Percentiles rank a stretch among this genome's conserved stretches.
Evolutionary conservation across 345 rosid species (phyloP).

Genomic region (Combretum micranthum): DNA sequence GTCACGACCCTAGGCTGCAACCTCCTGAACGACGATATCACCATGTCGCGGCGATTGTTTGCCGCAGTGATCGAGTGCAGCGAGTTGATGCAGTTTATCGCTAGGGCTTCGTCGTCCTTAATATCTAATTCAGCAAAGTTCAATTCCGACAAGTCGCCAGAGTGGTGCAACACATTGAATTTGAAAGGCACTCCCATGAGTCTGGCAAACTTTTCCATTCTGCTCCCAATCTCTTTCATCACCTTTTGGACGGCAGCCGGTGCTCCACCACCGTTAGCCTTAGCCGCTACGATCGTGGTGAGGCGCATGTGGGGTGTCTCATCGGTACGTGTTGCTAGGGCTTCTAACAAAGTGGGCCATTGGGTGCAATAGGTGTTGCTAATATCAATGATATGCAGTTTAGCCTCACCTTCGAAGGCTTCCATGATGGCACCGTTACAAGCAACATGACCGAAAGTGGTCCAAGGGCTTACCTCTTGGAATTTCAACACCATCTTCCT

Average conservation of each 20-base stretch:
- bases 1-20: conserved; percentile 75
- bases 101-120: conserved; percentile 67
- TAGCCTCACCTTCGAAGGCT: conserved; percentile 74
- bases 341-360: conserved; percentile 97
- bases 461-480: conserved; percentile 97
- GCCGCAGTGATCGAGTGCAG: conserved; percentile 47
- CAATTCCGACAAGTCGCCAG: conserved; percentile 62
- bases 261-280: conserved; percentile 25
- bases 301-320: conserved; percentile 81
- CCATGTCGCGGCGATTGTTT: conserved; percentile 51
- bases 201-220: conserved; percentile 95
- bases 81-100: conserved; percentile 63
- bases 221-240: conserved; percentile 82
- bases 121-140: conserved; percentile 46
- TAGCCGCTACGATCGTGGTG: conserved; percentile 51
- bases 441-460: conserved; percentile 95
- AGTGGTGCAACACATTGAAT: conserved; percentile 71
- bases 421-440: conserved; percentile 91
- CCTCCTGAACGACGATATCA: conserved; percentile 49
- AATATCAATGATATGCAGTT: conserved; percentile 76
- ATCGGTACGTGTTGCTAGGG: conserved; percentile 87
- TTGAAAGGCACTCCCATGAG: conserved; percentile 97
- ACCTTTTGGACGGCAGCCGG: conserved; percentile 46
- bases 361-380: conserved; percentile 94
- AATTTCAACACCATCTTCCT: conserved; percentile 73